Percentiles rank a stretch among this genome's conserved stretches.
phyloP scores from a whole-genome alignment of 768 basidiomycete species.

The Phlebiopsis gigantea region DNA sequence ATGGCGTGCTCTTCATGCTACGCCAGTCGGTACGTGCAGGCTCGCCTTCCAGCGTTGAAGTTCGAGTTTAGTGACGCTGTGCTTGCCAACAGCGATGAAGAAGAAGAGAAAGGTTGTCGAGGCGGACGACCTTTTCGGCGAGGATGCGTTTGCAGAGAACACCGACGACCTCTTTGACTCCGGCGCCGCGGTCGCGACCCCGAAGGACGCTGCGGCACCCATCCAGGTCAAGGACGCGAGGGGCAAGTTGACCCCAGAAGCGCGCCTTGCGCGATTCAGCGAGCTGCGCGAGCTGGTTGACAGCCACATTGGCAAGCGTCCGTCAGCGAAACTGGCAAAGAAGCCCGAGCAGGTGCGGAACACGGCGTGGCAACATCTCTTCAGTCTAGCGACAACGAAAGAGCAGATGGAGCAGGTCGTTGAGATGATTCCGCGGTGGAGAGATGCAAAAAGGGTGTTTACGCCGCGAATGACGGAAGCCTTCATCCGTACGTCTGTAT shows the following conservation, averaged over 20 bases:
- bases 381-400: constrained; percentile 43
- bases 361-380: constrained; percentile 44
- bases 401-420: constrained; percentile 44
- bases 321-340: constrained; percentile 16
- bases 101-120: constrained; percentile 3
- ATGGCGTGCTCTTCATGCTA: not conserved
- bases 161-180: not conserved
- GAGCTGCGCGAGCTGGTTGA: constrained; percentile 31
- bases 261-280: constrained; percentile 30
- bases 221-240: not conserved
- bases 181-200: not conserved
- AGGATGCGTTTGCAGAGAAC: constrained; percentile 1
- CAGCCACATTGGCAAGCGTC: constrained; percentile 35
- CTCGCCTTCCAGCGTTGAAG: not conserved
- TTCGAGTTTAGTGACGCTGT: too few relatives aligned
- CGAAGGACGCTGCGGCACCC: not conserved
- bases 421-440: constrained; percentile 46
- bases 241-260: constrained; percentile 26
- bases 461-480: constrained; percentile 35
- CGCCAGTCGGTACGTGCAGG: constrained; percentile 1
- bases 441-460: constrained; percentile 37
- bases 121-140: constrained; percentile 1
- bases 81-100: not conserved
- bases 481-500: constrained; percentile 41
- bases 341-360: constrained; percentile 36